A percentile compares a stretch with the other conserved stretches of the same genome.
Evolutionary conservation across 345 rosid genomes (phyloP).

Genomic region (Lepidium aucheri): DNA sequence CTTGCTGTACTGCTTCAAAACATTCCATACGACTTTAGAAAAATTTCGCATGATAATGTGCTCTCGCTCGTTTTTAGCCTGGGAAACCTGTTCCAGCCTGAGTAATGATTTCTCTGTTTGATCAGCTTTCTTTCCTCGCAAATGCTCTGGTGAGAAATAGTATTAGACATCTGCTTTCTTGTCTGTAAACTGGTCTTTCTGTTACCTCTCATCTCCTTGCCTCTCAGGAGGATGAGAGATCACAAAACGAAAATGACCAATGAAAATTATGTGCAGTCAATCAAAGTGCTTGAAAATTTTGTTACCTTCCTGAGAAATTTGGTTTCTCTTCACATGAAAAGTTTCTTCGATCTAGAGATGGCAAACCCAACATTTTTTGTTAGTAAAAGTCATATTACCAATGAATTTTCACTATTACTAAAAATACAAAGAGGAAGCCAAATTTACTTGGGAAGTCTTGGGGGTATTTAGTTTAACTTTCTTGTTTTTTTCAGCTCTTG

Average conservation of each 20-base stretch:
- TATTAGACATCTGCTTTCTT: not conserved
- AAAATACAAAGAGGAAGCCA: not conserved
- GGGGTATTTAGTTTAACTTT: conserved; percentile 40
- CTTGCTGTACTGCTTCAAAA: conserved; percentile 63
- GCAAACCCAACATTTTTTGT: not conserved
- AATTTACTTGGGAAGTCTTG: conserved; percentile 39
- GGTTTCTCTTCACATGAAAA: conserved; percentile 10
- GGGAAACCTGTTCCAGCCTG: conserved; percentile 19
- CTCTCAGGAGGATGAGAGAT: not conserved
- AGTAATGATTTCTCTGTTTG: not conserved
- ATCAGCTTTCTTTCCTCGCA: conserved; percentile 15
- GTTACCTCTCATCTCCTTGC: not conserved
- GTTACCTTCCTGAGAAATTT: conserved; percentile 34
- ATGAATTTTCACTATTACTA: not conserved
- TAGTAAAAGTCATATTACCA: not conserved
- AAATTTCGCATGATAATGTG: conserved; percentile 49
- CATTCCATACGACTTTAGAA: conserved; percentile 69
- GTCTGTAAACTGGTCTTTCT: not conserved
- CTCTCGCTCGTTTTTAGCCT: conserved; percentile 35
- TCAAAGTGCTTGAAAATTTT: not conserved
- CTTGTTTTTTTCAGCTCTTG: conserved; percentile 45
- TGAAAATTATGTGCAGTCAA: not conserved
- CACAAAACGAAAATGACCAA: not conserved
- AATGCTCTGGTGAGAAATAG: conserved; percentile 20
- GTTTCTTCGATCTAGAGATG: conserved; percentile 38